Conservation (phyloP, 495 filamentous ascomycete genomes). For the Talaromyces ruber region DNA sequence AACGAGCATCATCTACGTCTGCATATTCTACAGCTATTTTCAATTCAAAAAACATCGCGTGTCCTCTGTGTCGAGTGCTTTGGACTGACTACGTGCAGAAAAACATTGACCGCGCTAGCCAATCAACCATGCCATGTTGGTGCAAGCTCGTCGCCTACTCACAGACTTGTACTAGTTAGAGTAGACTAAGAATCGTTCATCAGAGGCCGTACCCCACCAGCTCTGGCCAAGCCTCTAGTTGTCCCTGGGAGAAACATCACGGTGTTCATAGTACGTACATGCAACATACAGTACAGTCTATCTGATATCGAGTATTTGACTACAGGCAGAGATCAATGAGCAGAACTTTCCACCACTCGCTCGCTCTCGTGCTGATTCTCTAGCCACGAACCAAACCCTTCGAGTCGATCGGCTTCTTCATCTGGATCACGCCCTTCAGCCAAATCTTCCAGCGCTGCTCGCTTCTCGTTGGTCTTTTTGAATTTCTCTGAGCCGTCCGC, state of each 20-base stretch:
- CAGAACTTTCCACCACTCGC: slow-evolving; percentile 17
- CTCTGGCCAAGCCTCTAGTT: background rate
- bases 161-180: background rate
- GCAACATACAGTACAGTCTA: background rate
- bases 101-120: background rate
- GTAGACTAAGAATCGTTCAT: too few relatives aligned
- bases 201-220: background rate
- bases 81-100: background rate
- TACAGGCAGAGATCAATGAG: background rate
- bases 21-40: background rate
- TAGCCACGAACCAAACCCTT: slow-evolving; percentile 49
- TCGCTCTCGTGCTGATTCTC: slow-evolving; percentile 37
- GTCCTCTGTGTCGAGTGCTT: background rate
- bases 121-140: background rate
- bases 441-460: slow-evolving; percentile 67
- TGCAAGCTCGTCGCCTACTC: background rate
- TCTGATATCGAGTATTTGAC: background rate
- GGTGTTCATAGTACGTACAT: background rate
- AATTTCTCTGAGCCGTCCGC: slow-evolving; percentile 72
- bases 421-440: slow-evolving; percentile 33
- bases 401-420: slow-evolving; percentile 40
- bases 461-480: slow-evolving; percentile 87
- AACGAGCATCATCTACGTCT: too few relatives aligned
- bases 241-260: background rate
- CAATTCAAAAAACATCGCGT: too few relatives aligned